Base-by-base conservation (phyloP, 176 grass and related monocot genomes). In the Canna indica region DNA sequence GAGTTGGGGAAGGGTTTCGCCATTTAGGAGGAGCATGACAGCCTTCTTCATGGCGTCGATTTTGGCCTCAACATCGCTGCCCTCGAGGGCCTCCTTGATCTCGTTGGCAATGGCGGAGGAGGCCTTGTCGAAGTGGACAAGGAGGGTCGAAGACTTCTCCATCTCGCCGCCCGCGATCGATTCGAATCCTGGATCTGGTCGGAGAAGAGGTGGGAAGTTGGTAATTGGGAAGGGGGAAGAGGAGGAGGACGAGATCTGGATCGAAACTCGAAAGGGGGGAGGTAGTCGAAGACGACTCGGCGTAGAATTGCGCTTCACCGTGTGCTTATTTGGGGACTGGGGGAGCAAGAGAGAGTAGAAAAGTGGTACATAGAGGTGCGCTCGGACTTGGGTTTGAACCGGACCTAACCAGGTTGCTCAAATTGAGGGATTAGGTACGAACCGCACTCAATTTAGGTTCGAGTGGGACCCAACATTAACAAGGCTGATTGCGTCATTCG, bases 1-100 rank as follows among this genome's bases (percentile, higher is more conserved):
- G 35, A 73, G 33, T 24, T 73, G 71, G 24, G 71, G 71, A 0
- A 73, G 71, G 35, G 36, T 61, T 54, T 73, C 71, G 36, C 71
- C 71, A 52, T 73, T 73, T 35, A 73, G 34, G n/a, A 73, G 71
- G 5, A 73, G 71, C 71, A 73, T 73, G 36, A 61, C 15, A 36
- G 71, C 71, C 71, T 59, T 58, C 71, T 59, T 73, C 53, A 73
- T 58, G n/a, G 71, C 71, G 54, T 73, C 71, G 22, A 59, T 59
- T 54, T 73, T 73, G 35, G 71, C 71, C 13, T 39, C 53, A 18
- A 16, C 71, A 24, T 44, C 71, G 71, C 7, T 73, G n/a, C 71
- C 35, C 36, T 59, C 71, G 22, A 73, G 32, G 2, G 53, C 53
- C 24, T 73, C 71, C 53, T 73, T 73, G 71, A 73, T 73, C 71